Evolutionary conservation across 2,329 filamentous ascomycete species (phyloP).

Genomic region (Byssothecium circinans): DNA sequence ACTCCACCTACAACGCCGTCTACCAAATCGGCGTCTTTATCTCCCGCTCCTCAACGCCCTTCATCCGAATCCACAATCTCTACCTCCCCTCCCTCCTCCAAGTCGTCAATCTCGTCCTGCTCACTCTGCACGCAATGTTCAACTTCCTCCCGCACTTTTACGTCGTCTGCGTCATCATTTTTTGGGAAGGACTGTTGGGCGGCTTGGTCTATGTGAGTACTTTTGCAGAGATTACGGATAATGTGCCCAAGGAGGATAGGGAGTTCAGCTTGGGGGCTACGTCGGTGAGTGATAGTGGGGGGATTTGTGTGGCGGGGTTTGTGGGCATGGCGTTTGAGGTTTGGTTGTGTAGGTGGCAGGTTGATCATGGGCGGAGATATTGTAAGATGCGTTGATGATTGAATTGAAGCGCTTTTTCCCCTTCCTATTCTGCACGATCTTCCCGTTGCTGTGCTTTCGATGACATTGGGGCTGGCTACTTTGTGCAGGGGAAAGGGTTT

Average conservation of each 20-base stretch:
- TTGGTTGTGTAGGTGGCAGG: constrained; percentile 80
- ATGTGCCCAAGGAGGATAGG: constrained; percentile 72
- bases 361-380: constrained; percentile 71
- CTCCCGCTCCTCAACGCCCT: constrained; percentile 86
- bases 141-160: constrained; percentile 82
- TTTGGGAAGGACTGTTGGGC: constrained; percentile 92
- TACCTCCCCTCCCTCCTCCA: constrained; percentile 85
- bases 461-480: too few species aligned
- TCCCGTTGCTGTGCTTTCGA: too few species aligned
- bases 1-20: constrained; percentile 90
- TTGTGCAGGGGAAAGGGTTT: too few species aligned
- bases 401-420: neutral
- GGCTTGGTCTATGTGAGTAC: constrained; percentile 88
- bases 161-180: constrained; percentile 79
- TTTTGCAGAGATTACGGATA: constrained; percentile 90
- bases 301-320: constrained; percentile 86
- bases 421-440: too few species aligned
- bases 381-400: constrained; percentile 40
- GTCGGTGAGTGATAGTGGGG: constrained; percentile 87
- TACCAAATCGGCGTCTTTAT: constrained; percentile 96
- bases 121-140: constrained; percentile 75
- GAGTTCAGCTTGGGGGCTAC: constrained; percentile 92
- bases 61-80: constrained; percentile 76
- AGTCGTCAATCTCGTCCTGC: constrained; percentile 71
- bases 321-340: constrained; percentile 82